Evolutionary conservation across 257 asterid genomes (phyloP), one percentile per base, ranked within the genome.

Genomic region (Gentiana macrophylla): DNA sequence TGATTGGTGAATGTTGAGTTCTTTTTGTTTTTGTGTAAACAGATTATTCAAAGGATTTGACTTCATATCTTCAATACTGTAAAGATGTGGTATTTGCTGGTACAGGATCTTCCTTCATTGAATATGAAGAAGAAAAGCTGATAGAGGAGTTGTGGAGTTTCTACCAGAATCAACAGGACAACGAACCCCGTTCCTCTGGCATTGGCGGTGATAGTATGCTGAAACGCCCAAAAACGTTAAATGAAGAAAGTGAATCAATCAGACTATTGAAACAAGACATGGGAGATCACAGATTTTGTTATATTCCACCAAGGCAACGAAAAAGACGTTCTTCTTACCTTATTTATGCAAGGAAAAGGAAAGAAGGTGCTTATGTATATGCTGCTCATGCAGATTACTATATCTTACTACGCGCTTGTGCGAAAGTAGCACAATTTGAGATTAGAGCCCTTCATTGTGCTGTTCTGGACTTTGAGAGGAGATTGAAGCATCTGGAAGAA

Each of bases 301-400:
- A 86, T 56, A 72, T 82, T 49, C 79, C 84, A 10, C 97, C 94
- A 0, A 75, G 90, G 67, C 55, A 13, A 50, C 63, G 32, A 10
- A 53, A 68, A 11, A 78, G 69, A 73, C 69, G 68, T 54, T 62
- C 50, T 46, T 80, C 65, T 52, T 73, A 80, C 65, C 55, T 86
- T 38, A 71, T 67, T 45, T 84, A 86, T 37, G 52, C 64, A 5
- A 78, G 95, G 72, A 83, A 45, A 73, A 77, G 62, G 80, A 67
- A 66, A 49, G 86, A 73, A 12, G 74, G 75, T 11, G 76, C 73
- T 41, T 70, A 49, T 53, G 32, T 74, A 3, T 89, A 84, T 32
- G 88, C 84, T 34, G 89, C 73, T 37, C 95, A 86, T 66, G 97
- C 94, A 1, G 97, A 89, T 73, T 89, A 86, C 49, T 82, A 86